Evolutionary conservation across 768 basidiomycete species (phyloP).

Genomic region (Boletus bicolor): DNA sequence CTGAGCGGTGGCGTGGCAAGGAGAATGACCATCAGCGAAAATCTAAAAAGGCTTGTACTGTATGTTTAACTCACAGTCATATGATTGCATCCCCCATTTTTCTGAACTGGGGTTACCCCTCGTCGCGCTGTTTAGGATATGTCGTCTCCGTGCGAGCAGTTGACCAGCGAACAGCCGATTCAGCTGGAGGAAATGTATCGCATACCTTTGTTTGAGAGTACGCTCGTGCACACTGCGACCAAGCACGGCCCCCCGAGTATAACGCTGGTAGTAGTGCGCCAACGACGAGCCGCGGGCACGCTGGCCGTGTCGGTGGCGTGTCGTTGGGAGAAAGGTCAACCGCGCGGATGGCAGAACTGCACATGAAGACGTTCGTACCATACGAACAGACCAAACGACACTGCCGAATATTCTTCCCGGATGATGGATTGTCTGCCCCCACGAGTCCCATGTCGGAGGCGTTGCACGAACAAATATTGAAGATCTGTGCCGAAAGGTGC

Average conservation of each 20-base stretch:
- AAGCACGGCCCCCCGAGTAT: too few species aligned
- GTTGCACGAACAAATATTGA: too few species aligned
- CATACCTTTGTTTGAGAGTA: conserved; percentile 45
- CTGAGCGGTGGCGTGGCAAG: too few species aligned
- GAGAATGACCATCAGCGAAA: too few species aligned
- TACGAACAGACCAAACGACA: conserved; percentile 26
- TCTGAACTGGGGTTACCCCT: too few species aligned
- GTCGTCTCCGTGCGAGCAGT: conserved; percentile 47
- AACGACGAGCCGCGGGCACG: background rate
- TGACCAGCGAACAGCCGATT: conserved; percentile 44
- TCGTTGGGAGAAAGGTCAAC: conserved; percentile 7
- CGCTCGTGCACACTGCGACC: conserved; percentile 33
- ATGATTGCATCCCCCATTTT: too few species aligned
- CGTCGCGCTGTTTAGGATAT: conserved; percentile 41
- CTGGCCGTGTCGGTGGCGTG: background rate
- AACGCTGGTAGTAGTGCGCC: background rate
- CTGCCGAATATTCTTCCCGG: conserved; percentile 25
- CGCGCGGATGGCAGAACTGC: background rate
- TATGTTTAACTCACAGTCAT: too few species aligned
- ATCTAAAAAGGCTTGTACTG: too few species aligned
- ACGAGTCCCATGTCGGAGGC: background rate
- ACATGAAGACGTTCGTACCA: conserved; percentile 1
- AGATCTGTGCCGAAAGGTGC: too few species aligned
- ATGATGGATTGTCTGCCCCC: conserved; percentile 5
- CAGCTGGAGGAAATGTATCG: conserved; percentile 49